Evolutionary conservation across 2,329 filamentous ascomycete genomes (phyloP), one percentile per base, ranked within the genome.

Genomic region (Aquanectria penicillioides): DNA sequence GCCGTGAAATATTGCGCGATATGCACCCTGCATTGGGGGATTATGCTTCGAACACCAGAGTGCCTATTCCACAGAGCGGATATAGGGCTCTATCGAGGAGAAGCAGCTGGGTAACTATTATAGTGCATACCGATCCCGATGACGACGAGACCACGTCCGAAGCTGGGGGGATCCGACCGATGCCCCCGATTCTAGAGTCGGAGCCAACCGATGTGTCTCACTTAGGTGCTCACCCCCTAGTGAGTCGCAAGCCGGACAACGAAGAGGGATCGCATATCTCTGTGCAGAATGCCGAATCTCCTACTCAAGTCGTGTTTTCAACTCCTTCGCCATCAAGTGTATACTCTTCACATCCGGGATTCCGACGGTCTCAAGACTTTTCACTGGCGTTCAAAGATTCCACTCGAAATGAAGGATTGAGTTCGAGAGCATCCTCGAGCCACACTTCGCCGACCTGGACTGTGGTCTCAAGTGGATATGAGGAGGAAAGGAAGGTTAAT

Each of bases 11-110:
- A 57, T 51, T 40, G 55, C 47, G 44, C 2, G 48, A 62, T n/a
- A 41, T 63, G 22, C 63, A 68, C 12, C 61, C 63, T n/a, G 60
- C 54, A 7, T 47, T 69, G 9, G 59, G 63, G 22, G 63, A 68
- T 34, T 70, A 57, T 40, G 28, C 29, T 12, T 34, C 54, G 8
- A 17, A 36, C 13, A 63, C 43, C 25, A 26, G 40, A 12, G 18
- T 41, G 13, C 53, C 40, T 22, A 23, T 9, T 10, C 20, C 54
- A 25, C 25, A 44, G 17, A 25, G 34, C 12, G 11, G 22, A 12
- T 8, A 7, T 15, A 28, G 18, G 8, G 12, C 9, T 6, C 25
- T 22, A 8, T 28, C 23, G 12, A 28, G 10, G 18, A 17, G 20
- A 11, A 52, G 55, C 28, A 52, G 55, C 28, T 58, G 55, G 55